These are phyloP conservation scores for Zygoascus bituminiphila DNA, from an alignment of 805 yeast genomes.

Conservation along the genomic window DNA sequence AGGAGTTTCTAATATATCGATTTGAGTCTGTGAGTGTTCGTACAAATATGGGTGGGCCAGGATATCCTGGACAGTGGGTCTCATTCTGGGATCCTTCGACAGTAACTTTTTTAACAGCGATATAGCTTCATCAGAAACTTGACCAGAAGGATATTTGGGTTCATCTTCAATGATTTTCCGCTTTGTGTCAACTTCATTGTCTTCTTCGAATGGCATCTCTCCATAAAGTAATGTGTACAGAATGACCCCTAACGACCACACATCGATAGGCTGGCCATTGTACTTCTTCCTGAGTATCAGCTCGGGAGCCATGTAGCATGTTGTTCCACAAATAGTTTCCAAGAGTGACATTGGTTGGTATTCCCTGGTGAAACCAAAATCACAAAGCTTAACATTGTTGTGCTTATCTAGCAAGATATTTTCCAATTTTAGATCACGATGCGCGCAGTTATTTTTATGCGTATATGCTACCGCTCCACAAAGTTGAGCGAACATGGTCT, in stretches of 20 bases:
- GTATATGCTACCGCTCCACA: constrained; percentile 62
- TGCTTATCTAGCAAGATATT: constrained; percentile 71
- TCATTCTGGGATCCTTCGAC: constrained; percentile 51
- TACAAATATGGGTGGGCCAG: constrained; percentile 44
- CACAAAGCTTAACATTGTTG: constrained; percentile 75
- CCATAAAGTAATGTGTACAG: constrained; percentile 79
- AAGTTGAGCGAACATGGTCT: constrained; percentile 30
- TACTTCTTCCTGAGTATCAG: constrained; percentile 59
- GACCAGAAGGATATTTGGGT: constrained; percentile 44
- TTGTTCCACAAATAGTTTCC: constrained; percentile 87
- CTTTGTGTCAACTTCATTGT: constrained; percentile 55
- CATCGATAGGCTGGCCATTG: constrained; percentile 70
- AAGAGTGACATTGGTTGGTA: constrained; percentile 47
- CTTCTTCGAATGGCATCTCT: constrained; percentile 85
- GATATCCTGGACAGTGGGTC: constrained; percentile 53
- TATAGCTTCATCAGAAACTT: constrained; percentile 38
- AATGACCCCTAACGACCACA: constrained; percentile 90
- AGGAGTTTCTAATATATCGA: constrained; percentile 33
- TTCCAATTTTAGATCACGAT: constrained; percentile 73
- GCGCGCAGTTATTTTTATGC: constrained; percentile 70
- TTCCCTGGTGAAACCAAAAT: constrained; percentile 91
- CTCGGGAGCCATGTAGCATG: constrained; percentile 97
- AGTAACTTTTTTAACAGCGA: constrained; percentile 48
- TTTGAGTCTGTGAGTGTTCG: constrained; percentile 36
- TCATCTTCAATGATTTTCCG: constrained; percentile 53